A percentile compares a stretch with the other conserved stretches of the same genome.
phyloP scores from a whole-genome alignment of 306 rosid genomes.

The Cucurbita moschata region DNA sequence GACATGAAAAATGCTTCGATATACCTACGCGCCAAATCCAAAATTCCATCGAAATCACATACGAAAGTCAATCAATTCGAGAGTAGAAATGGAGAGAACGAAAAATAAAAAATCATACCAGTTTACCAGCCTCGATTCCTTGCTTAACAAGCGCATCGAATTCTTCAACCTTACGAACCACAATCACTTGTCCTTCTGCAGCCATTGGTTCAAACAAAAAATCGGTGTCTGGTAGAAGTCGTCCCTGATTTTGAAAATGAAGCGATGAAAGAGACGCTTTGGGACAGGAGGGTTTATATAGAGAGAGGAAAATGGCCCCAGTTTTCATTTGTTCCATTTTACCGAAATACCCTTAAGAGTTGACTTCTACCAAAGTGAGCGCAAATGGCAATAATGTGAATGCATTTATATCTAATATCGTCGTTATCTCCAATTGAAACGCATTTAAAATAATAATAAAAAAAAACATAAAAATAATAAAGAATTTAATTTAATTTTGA shows the following conservation, averaged over 20 bases:
- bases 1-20: neutral
- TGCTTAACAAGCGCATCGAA: slow-evolving; percentile 17
- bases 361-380: neutral
- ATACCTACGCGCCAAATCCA: neutral
- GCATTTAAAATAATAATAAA: neutral
- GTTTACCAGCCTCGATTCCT: slow-evolving; percentile 21
- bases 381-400: neutral
- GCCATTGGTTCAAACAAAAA: slow-evolving; percentile 1
- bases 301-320: neutral
- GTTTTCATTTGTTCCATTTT: neutral
- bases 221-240: neutral
- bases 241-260: neutral
- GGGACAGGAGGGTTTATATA: neutral
- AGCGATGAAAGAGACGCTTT: neutral
- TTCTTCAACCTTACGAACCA: slow-evolving; percentile 14
- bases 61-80: neutral
- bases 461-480: neutral
- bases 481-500: neutral
- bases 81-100: neutral
- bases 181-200: slow-evolving; percentile 29
- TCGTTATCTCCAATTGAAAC: neutral
- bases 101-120: slow-evolving; percentile 11
- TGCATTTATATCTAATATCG: neutral
- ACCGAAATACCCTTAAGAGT: neutral
- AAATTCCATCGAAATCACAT: neutral